Percentiles rank a stretch among this genome's conserved stretches.
These are phyloP conservation scores for Aureobasidium sp. DNA, from an alignment of 2,329 filamentous ascomycete species.

Conservation along the genomic window DNA sequence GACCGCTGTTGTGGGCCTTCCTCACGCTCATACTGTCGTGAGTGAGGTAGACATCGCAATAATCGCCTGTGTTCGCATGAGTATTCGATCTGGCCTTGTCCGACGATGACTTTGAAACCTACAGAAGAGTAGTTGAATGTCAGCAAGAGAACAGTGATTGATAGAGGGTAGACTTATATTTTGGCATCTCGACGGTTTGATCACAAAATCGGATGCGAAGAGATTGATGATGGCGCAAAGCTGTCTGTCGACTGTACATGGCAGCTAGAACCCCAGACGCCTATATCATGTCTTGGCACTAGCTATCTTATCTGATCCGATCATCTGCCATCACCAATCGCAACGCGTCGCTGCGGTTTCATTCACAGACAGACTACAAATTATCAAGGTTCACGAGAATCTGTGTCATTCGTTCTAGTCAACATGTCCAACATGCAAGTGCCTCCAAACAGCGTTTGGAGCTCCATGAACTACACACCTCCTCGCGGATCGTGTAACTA, in stretches of 20 bases:
- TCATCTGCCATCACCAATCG: neutral
- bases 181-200: constrained; percentile 19
- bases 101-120: constrained; percentile 6
- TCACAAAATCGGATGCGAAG: neutral
- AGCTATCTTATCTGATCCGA: neutral
- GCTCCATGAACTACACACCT: constrained; percentile 44
- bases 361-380: neutral
- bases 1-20: constrained; percentile 93
- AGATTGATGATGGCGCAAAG: neutral
- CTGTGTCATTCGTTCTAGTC: neutral
- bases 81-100: neutral
- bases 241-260: neutral
- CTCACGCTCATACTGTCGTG: constrained; percentile 99
- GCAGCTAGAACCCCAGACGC: neutral
- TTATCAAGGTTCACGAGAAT: neutral
- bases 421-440: constrained; percentile 20
- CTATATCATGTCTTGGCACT: neutral
- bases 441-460: constrained; percentile 41
- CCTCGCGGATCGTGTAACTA: constrained; percentile 46
- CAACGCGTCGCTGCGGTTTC: neutral
- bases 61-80: constrained; percentile 54
- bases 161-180: constrained; percentile 21
- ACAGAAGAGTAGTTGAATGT: constrained; percentile 23
- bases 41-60: constrained; percentile 99
- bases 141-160: constrained; percentile 9